phyloP scores from a whole-genome alignment of 2,329 filamentous ascomycete species.

The Lecanicillium sp. region DNA sequence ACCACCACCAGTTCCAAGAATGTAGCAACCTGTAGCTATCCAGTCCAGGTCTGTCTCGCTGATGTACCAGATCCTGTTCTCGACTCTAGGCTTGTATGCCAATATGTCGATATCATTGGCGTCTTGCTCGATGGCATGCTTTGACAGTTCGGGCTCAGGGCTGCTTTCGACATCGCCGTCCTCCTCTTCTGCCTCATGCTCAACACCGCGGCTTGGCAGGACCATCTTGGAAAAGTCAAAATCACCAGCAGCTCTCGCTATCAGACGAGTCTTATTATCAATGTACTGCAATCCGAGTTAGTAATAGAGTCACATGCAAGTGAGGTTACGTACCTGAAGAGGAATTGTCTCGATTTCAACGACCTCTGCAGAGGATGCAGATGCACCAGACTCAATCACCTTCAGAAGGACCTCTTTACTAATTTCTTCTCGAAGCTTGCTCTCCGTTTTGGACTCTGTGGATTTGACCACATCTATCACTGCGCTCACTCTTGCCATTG shows the following conservation, averaged over 20 bases:
- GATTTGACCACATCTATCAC: conserved; percentile 43
- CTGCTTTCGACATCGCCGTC: conserved; percentile 16
- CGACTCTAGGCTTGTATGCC: conserved; percentile 40
- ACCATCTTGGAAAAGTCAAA: conserved; percentile 33
- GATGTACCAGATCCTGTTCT: conserved; percentile 47
- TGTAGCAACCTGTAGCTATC: conserved; percentile 51
- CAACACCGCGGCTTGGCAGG: not conserved
- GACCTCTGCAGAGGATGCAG: conserved; percentile 33
- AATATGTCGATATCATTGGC: conserved; percentile 24
- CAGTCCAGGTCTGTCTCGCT: conserved; percentile 50
- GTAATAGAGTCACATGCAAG: not conserved
- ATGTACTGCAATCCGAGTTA: conserved; percentile 32
- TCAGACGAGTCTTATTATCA: conserved; percentile 45
- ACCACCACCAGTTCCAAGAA: conserved; percentile 54
- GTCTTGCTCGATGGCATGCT: conserved; percentile 1
- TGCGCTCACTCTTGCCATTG: conserved; percentile 51
- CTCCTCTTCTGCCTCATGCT: conserved; percentile 6
- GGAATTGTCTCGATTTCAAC: conserved; percentile 48
- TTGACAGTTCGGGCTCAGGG: not conserved
- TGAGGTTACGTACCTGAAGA: conserved; percentile 30
- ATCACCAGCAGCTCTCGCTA: conserved; percentile 52
- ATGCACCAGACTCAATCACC: conserved; percentile 37
- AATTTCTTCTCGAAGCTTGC: conserved; percentile 30
- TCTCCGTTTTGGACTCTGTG: conserved; percentile 31
- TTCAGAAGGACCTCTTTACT: conserved; percentile 33